phyloP scores from a whole-genome alignment of 768 basidiomycete genomes.

The Russula foetens region DNA sequence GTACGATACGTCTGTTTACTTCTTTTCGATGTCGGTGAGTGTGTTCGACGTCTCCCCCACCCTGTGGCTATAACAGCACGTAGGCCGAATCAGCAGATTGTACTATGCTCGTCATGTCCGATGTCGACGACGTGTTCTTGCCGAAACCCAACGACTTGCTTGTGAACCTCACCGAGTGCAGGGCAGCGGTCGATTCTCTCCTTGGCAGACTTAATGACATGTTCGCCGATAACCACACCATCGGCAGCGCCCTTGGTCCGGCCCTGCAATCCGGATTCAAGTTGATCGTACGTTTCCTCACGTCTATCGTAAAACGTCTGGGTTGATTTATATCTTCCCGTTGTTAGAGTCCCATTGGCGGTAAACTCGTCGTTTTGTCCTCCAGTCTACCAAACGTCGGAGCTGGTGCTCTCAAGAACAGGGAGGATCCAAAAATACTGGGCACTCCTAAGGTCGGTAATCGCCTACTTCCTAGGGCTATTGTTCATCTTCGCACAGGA shows the following conservation, averaged over 20 bases:
- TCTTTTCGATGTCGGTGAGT: slow-evolving; percentile 87
- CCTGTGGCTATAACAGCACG: background rate
- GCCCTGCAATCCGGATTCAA: slow-evolving; percentile 95
- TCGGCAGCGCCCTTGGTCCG: slow-evolving; percentile 91
- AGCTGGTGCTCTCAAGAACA: slow-evolving; percentile 86
- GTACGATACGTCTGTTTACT: slow-evolving; percentile 88
- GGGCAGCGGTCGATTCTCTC: slow-evolving; percentile 70
- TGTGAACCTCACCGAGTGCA: slow-evolving; percentile 84
- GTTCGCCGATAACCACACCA: slow-evolving; percentile 93
- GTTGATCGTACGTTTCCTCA: slow-evolving; percentile 55
- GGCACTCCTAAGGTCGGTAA: slow-evolving; percentile 78
- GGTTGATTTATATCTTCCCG: background rate
- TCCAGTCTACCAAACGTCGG: slow-evolving; percentile 83
- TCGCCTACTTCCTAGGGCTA: background rate
- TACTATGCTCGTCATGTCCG: slow-evolving; percentile 94
- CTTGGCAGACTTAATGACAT: slow-evolving; percentile 85
- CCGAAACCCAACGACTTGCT: slow-evolving; percentile 96
- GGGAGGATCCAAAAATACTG: slow-evolving; percentile 93
- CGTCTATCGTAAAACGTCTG: background rate
- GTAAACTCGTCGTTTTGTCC: slow-evolving; percentile 85
- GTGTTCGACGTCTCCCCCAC: background rate
- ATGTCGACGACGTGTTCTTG: slow-evolving; percentile 94
- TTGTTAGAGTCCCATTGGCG: slow-evolving; percentile 83
- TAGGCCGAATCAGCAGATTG: slow-evolving; percentile 70
- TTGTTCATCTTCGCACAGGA: slow-evolving; percentile 43